Conservation (phyloP, 2,329 filamentous ascomycete genomes). For the Macrophomina pseudophaseolina region DNA sequence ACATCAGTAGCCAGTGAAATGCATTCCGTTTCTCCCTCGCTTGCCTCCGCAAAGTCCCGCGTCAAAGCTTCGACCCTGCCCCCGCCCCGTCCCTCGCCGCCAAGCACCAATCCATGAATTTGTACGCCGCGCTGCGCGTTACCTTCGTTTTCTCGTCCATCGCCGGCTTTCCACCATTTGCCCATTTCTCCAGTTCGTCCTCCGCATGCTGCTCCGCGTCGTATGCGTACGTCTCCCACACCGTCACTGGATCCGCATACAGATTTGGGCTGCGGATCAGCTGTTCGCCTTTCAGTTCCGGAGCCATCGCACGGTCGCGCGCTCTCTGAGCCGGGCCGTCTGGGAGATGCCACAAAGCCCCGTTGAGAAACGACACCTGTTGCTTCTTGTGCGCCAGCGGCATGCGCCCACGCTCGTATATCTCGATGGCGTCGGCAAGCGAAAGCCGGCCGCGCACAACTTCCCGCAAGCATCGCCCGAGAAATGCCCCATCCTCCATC, state of each 20-base stretch:
- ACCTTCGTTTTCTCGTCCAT: constrained; percentile 40
- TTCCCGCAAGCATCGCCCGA: constrained; percentile 44
- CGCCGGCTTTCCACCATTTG: constrained; percentile 33
- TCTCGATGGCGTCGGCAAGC: constrained; percentile 41
- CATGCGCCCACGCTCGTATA: constrained; percentile 51
- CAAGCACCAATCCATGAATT: constrained; percentile 45
- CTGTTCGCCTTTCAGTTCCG: constrained; percentile 43
- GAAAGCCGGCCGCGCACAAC: constrained; percentile 43
- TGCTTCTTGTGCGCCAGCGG: constrained; percentile 51
- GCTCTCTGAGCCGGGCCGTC: constrained; percentile 42
- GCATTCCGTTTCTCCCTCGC: constrained; percentile 10
- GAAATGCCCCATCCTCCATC: constrained; percentile 52
- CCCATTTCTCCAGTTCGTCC: constrained; percentile 36
- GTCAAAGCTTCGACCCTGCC: constrained; percentile 8
- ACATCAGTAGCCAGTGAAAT: background rate
- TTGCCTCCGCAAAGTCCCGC: background rate
- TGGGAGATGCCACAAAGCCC: constrained; percentile 44
- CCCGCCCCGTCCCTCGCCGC: constrained; percentile 37
- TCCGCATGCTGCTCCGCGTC: constrained; percentile 47
- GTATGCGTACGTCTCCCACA: constrained; percentile 48
- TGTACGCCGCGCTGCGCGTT: constrained; percentile 35
- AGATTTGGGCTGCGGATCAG: constrained; percentile 46
- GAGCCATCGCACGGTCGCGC: constrained; percentile 44
- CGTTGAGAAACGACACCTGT: constrained; percentile 49
- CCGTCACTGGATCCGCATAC: constrained; percentile 47